Conservation (phyloP, 2,329 filamentous ascomycete species). For the Taxawa tesnikishii region DNA sequence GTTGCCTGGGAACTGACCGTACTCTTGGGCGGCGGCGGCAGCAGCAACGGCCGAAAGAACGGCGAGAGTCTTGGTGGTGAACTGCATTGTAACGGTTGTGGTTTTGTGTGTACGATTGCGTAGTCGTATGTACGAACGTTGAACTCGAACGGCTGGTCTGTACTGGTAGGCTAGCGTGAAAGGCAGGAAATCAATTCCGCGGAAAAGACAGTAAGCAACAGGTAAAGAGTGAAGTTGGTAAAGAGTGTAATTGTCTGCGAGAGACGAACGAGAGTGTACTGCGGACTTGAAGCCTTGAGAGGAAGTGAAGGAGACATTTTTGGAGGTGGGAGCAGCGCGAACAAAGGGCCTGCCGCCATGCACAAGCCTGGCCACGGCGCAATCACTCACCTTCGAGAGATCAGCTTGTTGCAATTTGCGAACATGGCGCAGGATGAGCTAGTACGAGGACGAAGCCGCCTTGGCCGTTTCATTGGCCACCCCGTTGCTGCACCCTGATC, state of each 20-base stretch:
- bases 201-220: constrained; percentile 4
- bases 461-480: no score
- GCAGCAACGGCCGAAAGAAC: constrained; percentile 5
- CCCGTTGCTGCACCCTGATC: no score
- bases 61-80: constrained; percentile 8
- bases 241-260: constrained; percentile 19
- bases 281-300: constrained; percentile 14
- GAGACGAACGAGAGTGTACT: constrained; percentile 15
- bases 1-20: constrained; percentile 6
- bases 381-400: no score
- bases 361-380: no score
- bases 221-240: constrained; percentile 19
- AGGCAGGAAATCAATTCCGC: constrained; percentile 10
- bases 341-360: constrained; percentile 5
- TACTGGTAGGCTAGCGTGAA: no score
- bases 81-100: constrained; percentile 8
- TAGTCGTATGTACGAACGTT: constrained; percentile 1
- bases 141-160: no score
- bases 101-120: constrained; percentile 6
- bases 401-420: no score
- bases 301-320: constrained; percentile 8
- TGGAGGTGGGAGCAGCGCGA: constrained; percentile 1
- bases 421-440: no score
- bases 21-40: constrained; percentile 7
- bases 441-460: no score